Evolutionary conservation across 1,284 basidiomycete genomes (phyloP), one percentile per base, ranked within the genome.

Genomic region (Ganoderma meredithae): DNA sequence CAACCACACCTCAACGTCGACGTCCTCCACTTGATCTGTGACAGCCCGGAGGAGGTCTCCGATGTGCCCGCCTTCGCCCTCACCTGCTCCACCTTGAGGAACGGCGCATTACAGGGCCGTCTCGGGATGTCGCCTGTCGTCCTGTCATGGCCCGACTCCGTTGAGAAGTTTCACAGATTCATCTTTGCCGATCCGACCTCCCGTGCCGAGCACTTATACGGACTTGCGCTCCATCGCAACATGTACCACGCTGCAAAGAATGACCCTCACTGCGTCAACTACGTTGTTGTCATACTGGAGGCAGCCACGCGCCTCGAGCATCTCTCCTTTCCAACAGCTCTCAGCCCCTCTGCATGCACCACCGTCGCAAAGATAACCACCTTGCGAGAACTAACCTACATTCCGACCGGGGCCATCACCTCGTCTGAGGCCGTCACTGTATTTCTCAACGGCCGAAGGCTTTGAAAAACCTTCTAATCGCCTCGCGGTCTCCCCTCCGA

Each of bases 51-150:
- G 17, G 55, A 58, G 6, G 55, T 58, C 55, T 58, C 33, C 17
- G 36, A 58, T 39, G 55, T 19, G 8, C 55, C 39, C 55, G 10
- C 55, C 12, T 58, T 58, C 39, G 33, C 33, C 8, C 19, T 19
- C 19, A 58, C 33, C 36, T 58, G 55, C 55, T 36, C 55, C 39
- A 10, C 36, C n/a, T 39, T 39, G n/a, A 58, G 55, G 33, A 39
- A 39, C 9, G 33, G 31, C 36, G 55, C 55, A 3, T 22, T 58
- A 27, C 55, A 58, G 4, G 33, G 19, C n/a, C 55, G 55, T 36
- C 55, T 58, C 36, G 22, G 33, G 55, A 58, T 58, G 55, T 39
- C 55, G 19, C 33, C 55, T 1, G 6, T 58, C 55, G n/a, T 58
- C 39, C 55, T 58, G 19, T 33, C 31, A 4, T 7, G 12, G 8